phyloP scores from a whole-genome alignment of 345 rosid species.

The Syzygium aromaticum region DNA sequence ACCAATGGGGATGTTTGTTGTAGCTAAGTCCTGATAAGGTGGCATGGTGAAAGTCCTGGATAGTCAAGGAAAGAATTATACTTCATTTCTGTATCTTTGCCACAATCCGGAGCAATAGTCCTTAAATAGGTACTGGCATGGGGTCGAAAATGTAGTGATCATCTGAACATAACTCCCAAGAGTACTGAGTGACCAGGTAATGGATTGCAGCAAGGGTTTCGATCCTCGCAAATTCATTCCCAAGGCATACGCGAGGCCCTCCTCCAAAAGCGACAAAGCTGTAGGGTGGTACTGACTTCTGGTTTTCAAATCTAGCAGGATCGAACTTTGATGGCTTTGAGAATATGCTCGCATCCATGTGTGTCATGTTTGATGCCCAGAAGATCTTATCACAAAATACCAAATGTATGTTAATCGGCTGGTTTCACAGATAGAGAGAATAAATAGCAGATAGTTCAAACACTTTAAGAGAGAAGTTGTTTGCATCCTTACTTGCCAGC shows the following conservation, averaged over 20 bases:
- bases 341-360: conserved; percentile 36
- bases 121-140: conserved; percentile 35
- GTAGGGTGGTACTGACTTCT: conserved; percentile 36
- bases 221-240: conserved; percentile 38
- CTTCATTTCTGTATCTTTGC: conserved; percentile 8
- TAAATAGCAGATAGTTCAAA: background rate
- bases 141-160: conserved; percentile 30
- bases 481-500: conserved; percentile 34
- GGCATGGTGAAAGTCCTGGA: background rate
- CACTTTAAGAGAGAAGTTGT: background rate
- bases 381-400: conserved; percentile 4
- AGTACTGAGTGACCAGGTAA: conserved; percentile 34
- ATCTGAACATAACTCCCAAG: conserved; percentile 30
- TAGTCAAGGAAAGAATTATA: background rate
- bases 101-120: conserved; percentile 22
- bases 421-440: background rate
- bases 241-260: conserved; percentile 49
- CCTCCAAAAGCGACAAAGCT: conserved; percentile 39
- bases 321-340: conserved; percentile 34
- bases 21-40: no score
- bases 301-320: conserved; percentile 39
- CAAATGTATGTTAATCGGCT: background rate
- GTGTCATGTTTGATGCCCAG: conserved; percentile 39
- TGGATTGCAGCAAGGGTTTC: conserved; percentile 37
- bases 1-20: background rate